A percentile compares a stretch with the other conserved stretches of the same genome.
Evolutionary conservation across 495 filamentous ascomycete genomes (phyloP).

Genomic region (Penicillium crystallinum): DNA sequence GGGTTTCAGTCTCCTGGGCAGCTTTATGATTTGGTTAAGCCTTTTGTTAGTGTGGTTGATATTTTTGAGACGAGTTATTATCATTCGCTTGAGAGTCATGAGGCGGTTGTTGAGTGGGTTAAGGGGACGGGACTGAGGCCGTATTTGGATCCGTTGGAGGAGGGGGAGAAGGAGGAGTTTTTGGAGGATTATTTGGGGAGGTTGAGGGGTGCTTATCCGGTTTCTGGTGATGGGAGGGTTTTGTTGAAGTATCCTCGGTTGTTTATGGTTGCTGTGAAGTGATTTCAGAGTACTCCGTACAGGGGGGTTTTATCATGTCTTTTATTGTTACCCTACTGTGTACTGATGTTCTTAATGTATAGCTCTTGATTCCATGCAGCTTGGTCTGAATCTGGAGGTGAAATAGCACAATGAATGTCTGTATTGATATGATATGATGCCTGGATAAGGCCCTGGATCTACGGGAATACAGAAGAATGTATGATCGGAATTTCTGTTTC

Average conservation of each 20-base stretch:
- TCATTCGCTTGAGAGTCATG: conserved; percentile 42
- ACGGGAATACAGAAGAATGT: not conserved
- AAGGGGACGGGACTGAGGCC: conserved; percentile 50
- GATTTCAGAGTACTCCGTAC: not conserved
- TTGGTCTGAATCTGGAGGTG: no score
- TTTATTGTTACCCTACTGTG: no score
- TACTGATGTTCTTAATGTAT: not conserved
- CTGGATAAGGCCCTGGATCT: no score
- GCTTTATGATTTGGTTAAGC: conserved; percentile 43
- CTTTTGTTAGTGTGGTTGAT: conserved; percentile 35
- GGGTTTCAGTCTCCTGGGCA: conserved; percentile 38
- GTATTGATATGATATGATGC: no score
- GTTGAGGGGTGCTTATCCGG: conserved; percentile 33
- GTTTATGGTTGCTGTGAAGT: conserved; percentile 44
- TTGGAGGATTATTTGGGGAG: conserved; percentile 36
- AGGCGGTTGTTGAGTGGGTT: conserved; percentile 53
- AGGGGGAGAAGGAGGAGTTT: conserved; percentile 32
- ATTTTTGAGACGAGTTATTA: conserved; percentile 51
- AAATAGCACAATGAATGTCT: no score
- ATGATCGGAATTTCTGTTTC: not conserved
- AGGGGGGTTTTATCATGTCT: not conserved
- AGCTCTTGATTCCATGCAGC: not conserved
- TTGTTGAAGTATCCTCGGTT: conserved; percentile 43
- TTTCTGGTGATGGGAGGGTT: conserved; percentile 38
- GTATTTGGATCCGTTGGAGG: conserved; percentile 39